Percentiles rank a stretch among this genome's conserved stretches.
Evolutionary conservation across 768 basidiomycete genomes (phyloP).

Genomic region (Tulasnella sp.): DNA sequence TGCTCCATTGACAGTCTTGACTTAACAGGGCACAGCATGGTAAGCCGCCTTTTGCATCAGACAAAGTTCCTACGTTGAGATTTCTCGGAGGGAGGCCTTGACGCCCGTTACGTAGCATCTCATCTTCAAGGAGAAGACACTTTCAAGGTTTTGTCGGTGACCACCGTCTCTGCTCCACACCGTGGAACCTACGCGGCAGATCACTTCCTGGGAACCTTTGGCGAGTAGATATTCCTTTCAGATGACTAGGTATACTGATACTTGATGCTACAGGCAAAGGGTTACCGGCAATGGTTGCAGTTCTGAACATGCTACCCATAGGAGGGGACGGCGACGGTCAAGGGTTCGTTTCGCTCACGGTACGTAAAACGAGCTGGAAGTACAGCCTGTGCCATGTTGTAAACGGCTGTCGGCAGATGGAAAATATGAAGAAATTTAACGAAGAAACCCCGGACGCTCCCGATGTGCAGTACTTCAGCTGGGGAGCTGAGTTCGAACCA

Average conservation of each 20-base stretch:
- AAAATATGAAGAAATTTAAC: slow-evolving; percentile 87
- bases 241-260: slow-evolving; percentile 36
- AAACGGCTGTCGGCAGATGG: slow-evolving; percentile 31
- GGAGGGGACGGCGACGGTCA: slow-evolving; percentile 86
- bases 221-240: slow-evolving; percentile 42
- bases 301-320: slow-evolving; percentile 79
- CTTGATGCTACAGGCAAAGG: slow-evolving; percentile 41
- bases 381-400: not conserved
- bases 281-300: slow-evolving; percentile 41
- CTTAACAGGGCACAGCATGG: slow-evolving; percentile 68
- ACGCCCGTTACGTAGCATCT: slow-evolving; percentile 84
- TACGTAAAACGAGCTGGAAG: slow-evolving; percentile 32
- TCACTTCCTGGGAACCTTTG: slow-evolving; percentile 74
- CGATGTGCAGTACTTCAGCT: slow-evolving; percentile 85
- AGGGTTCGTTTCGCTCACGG: slow-evolving; percentile 84
- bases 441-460: slow-evolving; percentile 73
- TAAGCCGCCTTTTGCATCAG: slow-evolving; percentile 36
- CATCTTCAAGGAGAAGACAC: slow-evolving; percentile 54
- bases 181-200: slow-evolving; percentile 92
- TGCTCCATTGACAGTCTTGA: slow-evolving; percentile 32
- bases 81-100: slow-evolving; percentile 74
- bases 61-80: slow-evolving; percentile 16
- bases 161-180: slow-evolving; percentile 94
- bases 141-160: slow-evolving; percentile 81
- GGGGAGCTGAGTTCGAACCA: slow-evolving; percentile 89